Conservation (phyloP, 768 basidiomycete genomes). For the Fibroporia radiculosa region DNA sequence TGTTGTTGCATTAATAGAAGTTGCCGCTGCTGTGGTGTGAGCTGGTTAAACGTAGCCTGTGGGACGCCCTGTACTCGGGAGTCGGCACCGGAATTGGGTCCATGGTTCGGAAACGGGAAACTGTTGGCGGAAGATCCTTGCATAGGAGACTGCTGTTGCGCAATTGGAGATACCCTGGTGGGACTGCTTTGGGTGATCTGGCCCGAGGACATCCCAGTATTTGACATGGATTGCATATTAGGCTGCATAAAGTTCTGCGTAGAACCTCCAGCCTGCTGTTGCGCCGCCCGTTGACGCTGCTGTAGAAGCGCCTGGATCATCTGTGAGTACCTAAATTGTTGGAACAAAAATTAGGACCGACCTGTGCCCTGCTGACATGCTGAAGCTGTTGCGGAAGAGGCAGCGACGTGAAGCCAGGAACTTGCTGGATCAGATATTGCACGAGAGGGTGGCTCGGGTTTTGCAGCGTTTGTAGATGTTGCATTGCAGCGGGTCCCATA, state of each 20-base stretch:
- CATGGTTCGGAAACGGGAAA: constrained; percentile 10
- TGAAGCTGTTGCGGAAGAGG: constrained; percentile 52
- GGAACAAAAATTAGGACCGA: constrained; percentile 20
- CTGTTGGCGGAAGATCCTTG: constrained; percentile 7
- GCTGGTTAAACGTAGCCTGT: constrained; percentile 14
- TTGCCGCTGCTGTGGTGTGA: constrained; percentile 37
- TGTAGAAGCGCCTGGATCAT: constrained; percentile 19
- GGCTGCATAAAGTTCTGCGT: background rate
- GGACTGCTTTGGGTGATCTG: constrained; percentile 17
- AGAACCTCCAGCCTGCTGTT: constrained; percentile 5
- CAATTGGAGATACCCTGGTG: constrained; percentile 15
- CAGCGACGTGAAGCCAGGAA: constrained; percentile 48
- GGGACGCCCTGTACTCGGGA: constrained; percentile 16
- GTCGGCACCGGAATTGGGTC: constrained; percentile 12
- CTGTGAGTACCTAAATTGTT: background rate
- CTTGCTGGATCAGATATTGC: constrained; percentile 41
- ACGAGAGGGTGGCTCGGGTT: constrained; percentile 49
- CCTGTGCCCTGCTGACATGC: constrained; percentile 46
- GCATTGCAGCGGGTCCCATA: constrained; percentile 31
- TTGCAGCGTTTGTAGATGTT: constrained; percentile 42
- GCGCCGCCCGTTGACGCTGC: constrained; percentile 24
- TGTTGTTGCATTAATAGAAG: constrained; percentile 33
- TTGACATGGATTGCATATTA: constrained; percentile 8
- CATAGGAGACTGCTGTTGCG: constrained; percentile 16
- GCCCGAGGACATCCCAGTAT: constrained; percentile 6